Base-by-base conservation (phyloP, 192 early-diverging fungal species). In the Coemansia sp. region DNA sequence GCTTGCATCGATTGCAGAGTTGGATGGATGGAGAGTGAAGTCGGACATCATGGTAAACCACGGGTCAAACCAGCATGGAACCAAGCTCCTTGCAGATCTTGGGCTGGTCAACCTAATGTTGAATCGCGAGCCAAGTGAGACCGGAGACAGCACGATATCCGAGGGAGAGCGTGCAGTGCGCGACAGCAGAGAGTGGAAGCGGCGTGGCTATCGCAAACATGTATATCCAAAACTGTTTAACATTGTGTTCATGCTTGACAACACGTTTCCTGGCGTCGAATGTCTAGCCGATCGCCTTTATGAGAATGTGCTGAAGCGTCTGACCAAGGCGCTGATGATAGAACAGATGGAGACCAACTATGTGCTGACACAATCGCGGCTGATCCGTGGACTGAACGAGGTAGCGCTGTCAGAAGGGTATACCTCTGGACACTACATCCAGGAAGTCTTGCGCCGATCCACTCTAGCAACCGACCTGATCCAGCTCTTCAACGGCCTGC, bases 221-320 rank as follows among this genome's bases (percentile, higher is more conserved):
- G 67, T 77, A 13, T 83, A 75, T 60, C 71, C 76, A 25, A 65
- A 54, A 17, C 66, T 83, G 45, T 83, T 83, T 41, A 68, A 83
- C 41, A 51, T 83, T 10, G 81, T 83, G 63, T 74, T 83, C 46
- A 83, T 83, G 81, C 67, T 83, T 37, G 81, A 83, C 70, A 78
- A 77, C 67, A 78, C 81, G 20, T 64, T 56, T 5, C 65, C 81
- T 1, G 70, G 72, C 44, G 66, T 75, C 48, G 76, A 83, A 51
- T 19, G 37, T 32, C 65, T 83, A 48, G 81, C 81, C 0, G 71
- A 83, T 63, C 75, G 76, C 58, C 63, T 83, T 49, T 83, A 83
- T 44, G 72, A 78, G 41, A 63, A 77, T 11, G 81, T 83, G 9
- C 43, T 83, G 53, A 63, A 63, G 66, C 76, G 81, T 9, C 67